phyloP scores from a whole-genome alignment of 352 stramenopile species.

The Aphanomyces cochlioides region DNA sequence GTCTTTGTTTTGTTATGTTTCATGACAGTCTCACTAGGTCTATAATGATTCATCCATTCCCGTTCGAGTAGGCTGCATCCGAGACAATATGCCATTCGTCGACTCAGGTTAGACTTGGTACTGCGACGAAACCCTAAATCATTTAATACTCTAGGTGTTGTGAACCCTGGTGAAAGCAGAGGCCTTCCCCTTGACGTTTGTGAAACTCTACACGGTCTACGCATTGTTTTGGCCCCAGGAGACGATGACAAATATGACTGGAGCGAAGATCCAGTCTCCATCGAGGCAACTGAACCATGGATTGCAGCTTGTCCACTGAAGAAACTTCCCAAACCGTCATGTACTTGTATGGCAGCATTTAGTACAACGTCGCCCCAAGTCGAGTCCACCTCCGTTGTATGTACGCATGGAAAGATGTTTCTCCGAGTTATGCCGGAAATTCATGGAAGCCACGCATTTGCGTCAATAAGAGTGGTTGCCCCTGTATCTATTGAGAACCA shows the following conservation, averaged over 20 bases:
- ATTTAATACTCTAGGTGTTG: neutral
- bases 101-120: constrained; percentile 40
- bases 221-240: neutral
- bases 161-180: neutral
- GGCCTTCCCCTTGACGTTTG: constrained; percentile 7
- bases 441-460: constrained; percentile 64
- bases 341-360: constrained; percentile 44
- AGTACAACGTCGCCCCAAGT: constrained; percentile 9
- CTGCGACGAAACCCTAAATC: neutral
- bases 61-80: constrained; percentile 57
- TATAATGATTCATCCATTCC: constrained; percentile 68
- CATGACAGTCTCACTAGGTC: constrained; percentile 35
- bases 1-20: neutral
- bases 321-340: constrained; percentile 27
- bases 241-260: constrained; percentile 50
- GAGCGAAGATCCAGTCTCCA: constrained; percentile 51
- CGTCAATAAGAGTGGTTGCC: constrained; percentile 58
- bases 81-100: constrained; percentile 50
- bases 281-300: neutral
- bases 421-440: constrained; percentile 57
- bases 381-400: neutral
- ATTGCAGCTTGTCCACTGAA: constrained; percentile 3
- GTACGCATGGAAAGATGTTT: constrained; percentile 15
- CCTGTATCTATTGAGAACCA: constrained; percentile 77
- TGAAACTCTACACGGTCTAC: constrained; percentile 11